These are phyloP conservation scores for Vinca major DNA, from an alignment of 305 asterid species.

Conservation along the genomic window DNA sequence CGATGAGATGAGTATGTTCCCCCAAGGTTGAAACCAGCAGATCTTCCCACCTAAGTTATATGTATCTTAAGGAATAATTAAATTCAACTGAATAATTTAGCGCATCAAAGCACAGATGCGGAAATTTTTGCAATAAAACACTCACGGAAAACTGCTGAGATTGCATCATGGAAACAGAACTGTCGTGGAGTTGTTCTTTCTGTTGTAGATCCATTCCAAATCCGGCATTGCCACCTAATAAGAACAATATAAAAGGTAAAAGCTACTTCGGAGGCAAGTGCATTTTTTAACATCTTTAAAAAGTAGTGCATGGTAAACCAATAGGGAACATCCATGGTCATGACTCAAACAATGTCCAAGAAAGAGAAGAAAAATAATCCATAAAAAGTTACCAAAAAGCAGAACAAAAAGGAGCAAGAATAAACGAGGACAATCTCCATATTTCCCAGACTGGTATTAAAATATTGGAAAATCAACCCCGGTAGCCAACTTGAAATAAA, in stretches of 20 bases:
- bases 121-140: slow-evolving; percentile 15
- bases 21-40: slow-evolving; percentile 90
- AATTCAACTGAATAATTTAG: not conserved
- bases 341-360: not conserved
- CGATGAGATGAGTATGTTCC: slow-evolving; percentile 82
- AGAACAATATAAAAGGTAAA: not conserved
- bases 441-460: not conserved
- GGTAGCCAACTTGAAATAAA: not conserved
- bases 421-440: no score
- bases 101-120: not conserved
- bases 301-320: not conserved
- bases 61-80: not conserved
- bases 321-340: not conserved
- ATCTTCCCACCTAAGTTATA: slow-evolving; percentile 71
- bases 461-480: not conserved
- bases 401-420: not conserved
- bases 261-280: not conserved
- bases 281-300: not conserved
- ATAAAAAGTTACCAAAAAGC: not conserved
- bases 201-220: slow-evolving; percentile 78
- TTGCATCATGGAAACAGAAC: slow-evolving; percentile 82
- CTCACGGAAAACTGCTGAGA: slow-evolving; percentile 87
- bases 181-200: slow-evolving; percentile 86
- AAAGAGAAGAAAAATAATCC: not conserved
- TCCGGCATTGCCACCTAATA: slow-evolving; percentile 79